Base-by-base conservation (phyloP, 1,284 basidiomycete genomes). In the Fomitopsis betulina region DNA sequence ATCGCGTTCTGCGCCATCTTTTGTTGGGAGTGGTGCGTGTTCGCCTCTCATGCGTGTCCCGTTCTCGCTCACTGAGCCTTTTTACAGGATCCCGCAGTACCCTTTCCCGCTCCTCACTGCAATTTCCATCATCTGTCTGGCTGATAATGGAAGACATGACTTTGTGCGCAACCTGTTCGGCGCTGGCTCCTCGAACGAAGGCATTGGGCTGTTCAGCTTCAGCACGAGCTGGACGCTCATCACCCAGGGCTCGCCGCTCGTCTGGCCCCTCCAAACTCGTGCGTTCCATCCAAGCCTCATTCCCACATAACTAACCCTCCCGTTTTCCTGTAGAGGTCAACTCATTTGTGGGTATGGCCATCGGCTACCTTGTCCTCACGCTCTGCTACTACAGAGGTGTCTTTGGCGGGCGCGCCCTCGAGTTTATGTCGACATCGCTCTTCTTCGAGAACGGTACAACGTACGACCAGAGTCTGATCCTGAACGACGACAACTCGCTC, bases 191-290 rank as follows among this genome's bases (percentile, higher is more conserved):
- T 78, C 76, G 59, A 82, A 81, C 65, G 80, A 82, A 65, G 80
- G 80, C 3, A 74, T 81, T 27, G 80, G 80, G 5, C 60, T 82
- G 42, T 67, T 81, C 49, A 79, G 77, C 50, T 79, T 81, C 65
- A 69, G 75, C 58, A 75, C 79, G 25, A 79, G 78, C 52, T 82
- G 80, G 80, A 80, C 80, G 2, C 71, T 83, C 17, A 82, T 83
- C 59, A 78, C 77, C 0, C 81, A 83, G 63, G 81, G 79, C 9
- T 75, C 70, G 53, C 82, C 81, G 1, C 68, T 83, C 72, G 73
- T 84, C 71, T 72, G 78, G 85, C 58, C 77, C 62, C 54, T 75
- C 42, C 76, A 79, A 59, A 82, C 81, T 0, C 80, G 79, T 77
- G 64, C 58, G 71, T 73, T 32, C 8, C 58, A 55, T 58, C 52